Evolutionary conservation across 1,139 yeast species (phyloP).

Genomic region (Spencermartinsiella ligniputridi): DNA sequence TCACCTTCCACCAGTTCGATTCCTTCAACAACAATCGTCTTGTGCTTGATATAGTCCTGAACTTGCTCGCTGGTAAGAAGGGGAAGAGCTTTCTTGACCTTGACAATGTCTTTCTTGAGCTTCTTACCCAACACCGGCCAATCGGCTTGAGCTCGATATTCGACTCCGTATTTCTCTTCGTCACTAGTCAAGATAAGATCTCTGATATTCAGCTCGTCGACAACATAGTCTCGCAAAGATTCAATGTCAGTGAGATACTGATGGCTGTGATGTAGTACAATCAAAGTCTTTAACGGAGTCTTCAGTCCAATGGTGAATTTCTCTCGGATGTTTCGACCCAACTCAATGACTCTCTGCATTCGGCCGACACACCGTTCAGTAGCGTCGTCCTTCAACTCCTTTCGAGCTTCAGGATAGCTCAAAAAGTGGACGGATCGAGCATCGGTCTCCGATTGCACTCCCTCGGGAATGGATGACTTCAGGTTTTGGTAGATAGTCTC

Average conservation of each 20-base stretch:
- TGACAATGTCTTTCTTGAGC: constrained; percentile 87
- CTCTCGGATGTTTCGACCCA: constrained; percentile 95
- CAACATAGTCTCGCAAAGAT: constrained; percentile 70
- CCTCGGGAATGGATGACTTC: constrained; percentile 54
- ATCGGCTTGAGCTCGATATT: constrained; percentile 92
- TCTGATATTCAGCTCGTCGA: constrained; percentile 90
- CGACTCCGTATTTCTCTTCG: constrained; percentile 87
- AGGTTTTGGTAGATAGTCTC: constrained; percentile 84
- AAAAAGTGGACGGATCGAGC: constrained; percentile 88
- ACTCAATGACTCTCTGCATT: constrained; percentile 95
- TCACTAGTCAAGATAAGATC: constrained; percentile 83
- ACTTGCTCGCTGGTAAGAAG: constrained; percentile 75
- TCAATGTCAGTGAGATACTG: constrained; percentile 73
- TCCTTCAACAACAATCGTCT: constrained; percentile 81
- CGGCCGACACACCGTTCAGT: constrained; percentile 74
- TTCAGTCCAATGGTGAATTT: constrained; percentile 89
- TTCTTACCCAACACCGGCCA: constrained; percentile 99
- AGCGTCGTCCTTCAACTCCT: constrained; percentile 71
- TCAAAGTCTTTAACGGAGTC: constrained; percentile 87
- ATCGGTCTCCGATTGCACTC: constrained; percentile 45
- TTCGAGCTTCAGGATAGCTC: constrained; percentile 80
- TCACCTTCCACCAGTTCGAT: constrained; percentile 85
- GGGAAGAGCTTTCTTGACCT: constrained; percentile 92
- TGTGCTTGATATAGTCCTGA: constrained; percentile 64
- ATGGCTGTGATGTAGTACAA: constrained; percentile 77